These are phyloP conservation scores for Aspergillus ellipticus DNA, from an alignment of 495 filamentous ascomycete species.

Conservation along the genomic window DNA sequence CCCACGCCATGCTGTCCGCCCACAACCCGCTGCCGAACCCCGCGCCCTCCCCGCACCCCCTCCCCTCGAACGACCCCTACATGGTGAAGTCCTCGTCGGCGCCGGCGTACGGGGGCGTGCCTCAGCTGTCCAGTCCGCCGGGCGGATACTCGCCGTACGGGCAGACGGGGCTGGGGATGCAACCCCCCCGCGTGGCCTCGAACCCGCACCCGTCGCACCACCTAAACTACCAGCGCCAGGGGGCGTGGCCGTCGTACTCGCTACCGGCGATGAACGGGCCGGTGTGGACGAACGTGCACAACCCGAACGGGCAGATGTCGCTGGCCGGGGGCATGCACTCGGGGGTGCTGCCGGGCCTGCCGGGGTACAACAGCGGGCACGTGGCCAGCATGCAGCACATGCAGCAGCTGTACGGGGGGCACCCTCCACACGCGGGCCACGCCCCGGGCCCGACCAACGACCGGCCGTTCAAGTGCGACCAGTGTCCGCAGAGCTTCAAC, in stretches of 20 bases:
- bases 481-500: conserved; percentile 91
- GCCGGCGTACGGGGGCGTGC: conserved; percentile 50
- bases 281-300: conserved; percentile 74
- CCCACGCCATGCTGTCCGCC: conserved; percentile 35
- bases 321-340: conserved; percentile 62
- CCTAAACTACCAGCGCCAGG: conserved; percentile 40
- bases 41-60: conserved; percentile 55
- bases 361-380: conserved; percentile 55
- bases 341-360: conserved; percentile 43
- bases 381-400: conserved; percentile 53
- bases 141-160: conserved; percentile 55
- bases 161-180: conserved; percentile 57
- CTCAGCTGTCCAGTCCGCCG: conserved; percentile 64
- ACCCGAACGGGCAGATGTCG: conserved; percentile 64
- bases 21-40: conserved; percentile 44
- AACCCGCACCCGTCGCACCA: conserved; percentile 45
- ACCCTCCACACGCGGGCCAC: conserved; percentile 37
- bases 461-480: conserved; percentile 90
- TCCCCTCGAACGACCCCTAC: conserved; percentile 62
- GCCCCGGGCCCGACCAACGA: conserved; percentile 57
- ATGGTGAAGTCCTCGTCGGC: conserved; percentile 56
- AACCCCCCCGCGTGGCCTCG: conserved; percentile 53
- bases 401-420: conserved; percentile 51
- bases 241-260: conserved; percentile 54
- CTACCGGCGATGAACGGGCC: conserved; percentile 62